Percentiles rank a stretch among this genome's conserved stretches.
Conservation (phyloP, 164 flowering plant genomes). For the Sedum album region DNA sequence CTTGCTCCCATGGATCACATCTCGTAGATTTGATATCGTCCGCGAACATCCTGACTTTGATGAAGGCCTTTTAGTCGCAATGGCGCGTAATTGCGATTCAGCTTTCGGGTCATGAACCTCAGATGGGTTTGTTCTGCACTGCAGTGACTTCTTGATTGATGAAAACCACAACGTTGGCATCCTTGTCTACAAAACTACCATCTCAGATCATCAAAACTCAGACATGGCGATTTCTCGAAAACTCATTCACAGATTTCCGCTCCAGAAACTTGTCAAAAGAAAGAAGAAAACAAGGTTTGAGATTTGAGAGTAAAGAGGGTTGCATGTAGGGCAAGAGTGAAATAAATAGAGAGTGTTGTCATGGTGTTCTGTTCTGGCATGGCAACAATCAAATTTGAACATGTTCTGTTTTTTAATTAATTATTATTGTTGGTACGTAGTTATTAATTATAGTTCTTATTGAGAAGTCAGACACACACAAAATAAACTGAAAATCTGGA, state of each 20-base stretch:
- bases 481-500: not conserved
- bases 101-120: constrained; percentile 9
- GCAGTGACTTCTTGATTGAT: constrained; percentile 7
- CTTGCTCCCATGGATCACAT: constrained; percentile 20
- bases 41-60: constrained; percentile 25
- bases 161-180: constrained; percentile 7
- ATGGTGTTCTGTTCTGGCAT: constrained; percentile 1
- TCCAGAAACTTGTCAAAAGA: not conserved
- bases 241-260: not conserved
- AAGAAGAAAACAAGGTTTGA: not conserved
- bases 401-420: not conserved
- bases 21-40: constrained; percentile 25
- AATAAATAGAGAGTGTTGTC: not conserved
- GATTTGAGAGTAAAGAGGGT: not conserved
- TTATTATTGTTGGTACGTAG: not conserved
- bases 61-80: not conserved
- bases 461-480: not conserved
- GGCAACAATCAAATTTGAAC: not conserved
- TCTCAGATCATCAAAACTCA: not conserved
- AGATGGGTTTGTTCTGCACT: constrained; percentile 1
- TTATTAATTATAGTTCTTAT: no score
- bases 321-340: not conserved
- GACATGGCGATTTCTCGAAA: not conserved
- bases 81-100: not conserved
- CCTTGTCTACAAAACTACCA: not conserved